Percentiles rank a stretch among this genome's conserved stretches.
Conservation (phyloP, 2,329 filamentous ascomycete species). For the Thielaviopsis ethacetica region DNA sequence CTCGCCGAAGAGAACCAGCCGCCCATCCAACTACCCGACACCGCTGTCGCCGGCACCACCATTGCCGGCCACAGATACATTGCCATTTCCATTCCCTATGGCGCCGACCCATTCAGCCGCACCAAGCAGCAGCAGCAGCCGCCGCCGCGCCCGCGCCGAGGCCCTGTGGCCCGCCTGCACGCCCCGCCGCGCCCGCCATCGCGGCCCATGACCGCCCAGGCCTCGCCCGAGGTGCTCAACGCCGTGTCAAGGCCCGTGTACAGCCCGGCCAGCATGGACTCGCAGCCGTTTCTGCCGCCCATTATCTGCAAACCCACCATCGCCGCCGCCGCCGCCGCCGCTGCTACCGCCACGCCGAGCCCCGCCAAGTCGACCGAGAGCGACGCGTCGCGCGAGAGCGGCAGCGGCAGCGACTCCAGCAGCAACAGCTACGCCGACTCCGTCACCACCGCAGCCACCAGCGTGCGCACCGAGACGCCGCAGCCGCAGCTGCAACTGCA, state of each 20-base stretch:
- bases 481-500: too few species aligned
- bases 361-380: slow-evolving; percentile 2
- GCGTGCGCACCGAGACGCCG: not conserved
- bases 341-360: slow-evolving; percentile 1
- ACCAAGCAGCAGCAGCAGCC: not conserved
- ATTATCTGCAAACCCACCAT: not conserved
- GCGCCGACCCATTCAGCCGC: slow-evolving; percentile 28
- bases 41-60: slow-evolving; percentile 37
- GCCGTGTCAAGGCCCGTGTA: not conserved
- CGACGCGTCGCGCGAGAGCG: slow-evolving; percentile 4
- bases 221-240: not conserved
- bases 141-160: not conserved
- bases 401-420: slow-evolving; percentile 4
- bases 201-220: not conserved
- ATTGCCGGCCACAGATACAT: slow-evolving; percentile 39
- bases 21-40: slow-evolving; percentile 32
- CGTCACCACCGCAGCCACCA: slow-evolving; percentile 5
- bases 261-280: not conserved
- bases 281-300: not conserved
- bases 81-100: slow-evolving; percentile 41
- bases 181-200: not conserved
- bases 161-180: not conserved
- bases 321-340: not conserved
- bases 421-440: slow-evolving; percentile 6
- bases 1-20: slow-evolving; percentile 13